Percentiles rank a stretch among this genome's conserved stretches.
Conservation (phyloP, 345 rosid species). For the Syzygium jambos region DNA sequence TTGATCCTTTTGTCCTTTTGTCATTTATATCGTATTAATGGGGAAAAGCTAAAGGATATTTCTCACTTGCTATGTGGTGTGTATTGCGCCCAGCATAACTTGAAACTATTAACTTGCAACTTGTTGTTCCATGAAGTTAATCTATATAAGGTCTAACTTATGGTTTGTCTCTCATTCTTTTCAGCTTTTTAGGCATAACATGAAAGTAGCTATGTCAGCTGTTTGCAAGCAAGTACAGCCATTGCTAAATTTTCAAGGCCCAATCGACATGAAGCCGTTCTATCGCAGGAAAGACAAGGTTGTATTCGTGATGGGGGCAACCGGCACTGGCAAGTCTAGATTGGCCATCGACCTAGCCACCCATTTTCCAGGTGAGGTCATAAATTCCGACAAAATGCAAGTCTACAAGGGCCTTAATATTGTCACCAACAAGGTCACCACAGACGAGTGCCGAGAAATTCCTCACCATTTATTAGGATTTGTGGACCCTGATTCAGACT, state of each 20-base stretch:
- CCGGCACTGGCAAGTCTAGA: conserved; percentile 82
- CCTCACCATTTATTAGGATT: conserved; percentile 74
- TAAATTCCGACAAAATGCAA: conserved; percentile 89
- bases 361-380: conserved; percentile 60
- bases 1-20: neutral
- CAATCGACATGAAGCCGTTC: conserved; percentile 23
- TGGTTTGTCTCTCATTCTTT: neutral
- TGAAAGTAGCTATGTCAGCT: conserved; percentile 37
- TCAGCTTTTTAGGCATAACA: conserved; percentile 3
- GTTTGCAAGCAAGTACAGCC: conserved; percentile 40
- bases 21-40: neutral
- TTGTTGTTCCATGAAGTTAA: neutral
- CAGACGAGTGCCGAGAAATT: conserved; percentile 59
- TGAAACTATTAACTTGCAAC: neutral
- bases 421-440: conserved; percentile 73
- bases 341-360: conserved; percentile 81
- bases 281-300: conserved; percentile 68
- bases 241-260: conserved; percentile 35
- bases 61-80: neutral
- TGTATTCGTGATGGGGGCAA: conserved; percentile 75
- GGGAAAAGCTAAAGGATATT: neutral
- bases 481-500: conserved; percentile 38
- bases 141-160: neutral
- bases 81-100: neutral
- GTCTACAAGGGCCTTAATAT: conserved; percentile 63